Percentiles rank a stretch among this genome's conserved stretches.
phyloP scores from a whole-genome alignment of 768 basidiomycete genomes.

The Chalciporus piperatus region DNA sequence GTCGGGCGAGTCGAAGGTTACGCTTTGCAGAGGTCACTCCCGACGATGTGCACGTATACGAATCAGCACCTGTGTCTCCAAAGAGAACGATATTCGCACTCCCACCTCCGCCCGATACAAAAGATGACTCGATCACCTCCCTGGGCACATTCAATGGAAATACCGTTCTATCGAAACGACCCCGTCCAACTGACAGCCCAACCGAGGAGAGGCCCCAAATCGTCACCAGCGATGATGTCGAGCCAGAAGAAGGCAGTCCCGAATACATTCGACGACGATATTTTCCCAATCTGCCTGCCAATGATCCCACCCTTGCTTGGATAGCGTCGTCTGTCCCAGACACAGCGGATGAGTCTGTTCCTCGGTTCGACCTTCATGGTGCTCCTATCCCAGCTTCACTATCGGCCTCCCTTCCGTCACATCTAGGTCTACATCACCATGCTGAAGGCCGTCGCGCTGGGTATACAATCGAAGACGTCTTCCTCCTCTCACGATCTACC shows the following conservation, averaged over 20 bases:
- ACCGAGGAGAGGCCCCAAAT: background rate
- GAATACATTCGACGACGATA: constrained; percentile 82
- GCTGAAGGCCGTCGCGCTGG: constrained; percentile 75
- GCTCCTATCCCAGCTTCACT: constrained; percentile 56
- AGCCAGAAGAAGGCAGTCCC: constrained; percentile 68
- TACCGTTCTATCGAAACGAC: constrained; percentile 10
- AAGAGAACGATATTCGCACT: constrained; percentile 54
- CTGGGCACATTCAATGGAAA: constrained; percentile 38
- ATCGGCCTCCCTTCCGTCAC: constrained; percentile 64
- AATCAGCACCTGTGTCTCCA: constrained; percentile 80
- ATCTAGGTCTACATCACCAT: constrained; percentile 90
- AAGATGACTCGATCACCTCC: constrained; percentile 30
- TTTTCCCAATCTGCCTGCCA: constrained; percentile 68
- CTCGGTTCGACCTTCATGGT: constrained; percentile 79
- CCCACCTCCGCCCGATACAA: constrained; percentile 36
- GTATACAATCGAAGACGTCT: constrained; percentile 85
- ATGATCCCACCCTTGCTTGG: constrained; percentile 82
- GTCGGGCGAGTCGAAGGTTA: constrained; percentile 50
- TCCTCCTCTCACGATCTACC: constrained; percentile 74
- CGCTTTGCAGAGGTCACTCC: constrained; percentile 77
- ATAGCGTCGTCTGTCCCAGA: constrained; percentile 39
- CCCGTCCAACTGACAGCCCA: constrained; percentile 2
- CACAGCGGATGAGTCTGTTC: constrained; percentile 24
- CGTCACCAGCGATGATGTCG: constrained; percentile 7
- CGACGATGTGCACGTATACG: constrained; percentile 78